These are phyloP conservation scores for Zea luxurians DNA, from an alignment of 176 grass and related monocot genomes.

Conservation along the genomic window DNA sequence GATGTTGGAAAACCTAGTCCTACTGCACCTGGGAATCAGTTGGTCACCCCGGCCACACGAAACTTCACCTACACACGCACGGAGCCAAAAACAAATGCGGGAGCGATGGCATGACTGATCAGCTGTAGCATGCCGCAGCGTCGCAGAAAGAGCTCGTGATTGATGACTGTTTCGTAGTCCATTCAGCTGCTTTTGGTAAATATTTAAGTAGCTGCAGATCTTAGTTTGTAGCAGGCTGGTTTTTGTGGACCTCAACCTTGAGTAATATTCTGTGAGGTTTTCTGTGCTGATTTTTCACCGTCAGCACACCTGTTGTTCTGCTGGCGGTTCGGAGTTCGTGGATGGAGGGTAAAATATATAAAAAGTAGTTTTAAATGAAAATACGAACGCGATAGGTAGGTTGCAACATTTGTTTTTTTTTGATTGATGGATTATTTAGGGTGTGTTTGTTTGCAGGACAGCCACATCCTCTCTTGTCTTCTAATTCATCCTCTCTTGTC, in stretches of 20 bases:
- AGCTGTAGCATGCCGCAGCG: constrained; percentile 24
- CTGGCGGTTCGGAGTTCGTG: constrained; percentile 26
- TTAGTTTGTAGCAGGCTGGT: constrained; percentile 39
- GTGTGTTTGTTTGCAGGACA: too few species aligned
- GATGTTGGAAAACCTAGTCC: constrained; percentile 44
- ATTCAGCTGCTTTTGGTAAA: constrained; percentile 45
- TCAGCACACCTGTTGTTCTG: constrained; percentile 26
- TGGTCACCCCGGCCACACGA: constrained; percentile 29
- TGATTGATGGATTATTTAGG: constrained; percentile 20
- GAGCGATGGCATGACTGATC: constrained; percentile 42
- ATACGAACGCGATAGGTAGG: constrained; percentile 2
- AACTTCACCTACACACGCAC: constrained; percentile 77
- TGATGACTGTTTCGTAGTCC: constrained; percentile 10
- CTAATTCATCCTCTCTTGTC: too few species aligned
- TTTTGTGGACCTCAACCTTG: constrained; percentile 39
- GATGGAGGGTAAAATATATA: not conserved
- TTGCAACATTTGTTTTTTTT: constrained; percentile 33
- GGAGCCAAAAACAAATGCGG: constrained; percentile 48
- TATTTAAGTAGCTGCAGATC: constrained; percentile 45
- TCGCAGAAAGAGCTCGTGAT: constrained; percentile 33
- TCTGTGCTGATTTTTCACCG: constrained; percentile 18
- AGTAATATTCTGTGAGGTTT: constrained; percentile 36
- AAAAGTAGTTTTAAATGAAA: not conserved
- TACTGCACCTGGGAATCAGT: constrained; percentile 34
- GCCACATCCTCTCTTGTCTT: too few species aligned